Base-by-base conservation (phyloP, 495 filamentous ascomycete genomes). In the Paragyromitra xinjiangensis region DNA sequence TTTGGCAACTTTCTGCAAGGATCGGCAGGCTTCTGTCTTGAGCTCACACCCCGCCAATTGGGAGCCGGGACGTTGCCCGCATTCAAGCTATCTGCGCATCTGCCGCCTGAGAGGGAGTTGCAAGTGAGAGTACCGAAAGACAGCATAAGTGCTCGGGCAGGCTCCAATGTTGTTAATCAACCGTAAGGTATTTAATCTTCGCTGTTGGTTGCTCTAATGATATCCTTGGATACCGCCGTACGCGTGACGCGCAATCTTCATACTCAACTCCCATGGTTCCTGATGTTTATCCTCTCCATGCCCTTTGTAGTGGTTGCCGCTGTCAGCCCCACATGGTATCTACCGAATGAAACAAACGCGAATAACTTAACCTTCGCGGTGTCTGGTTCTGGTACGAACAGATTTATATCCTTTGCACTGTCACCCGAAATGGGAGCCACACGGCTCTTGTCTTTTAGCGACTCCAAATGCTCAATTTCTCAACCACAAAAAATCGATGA, bases 311-410 rank as follows among this genome's bases (percentile, higher is more conserved):
- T 26, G 22, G 48, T 8, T 2, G 51, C 51, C 9, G 19, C 42
- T 61, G 24, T 51, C 37, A 22, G 39, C 39, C 37, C 39, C 26
- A 26, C 19, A 19, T 92, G 90, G 90, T 80, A 90, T 82, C 80
- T 88, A 12, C 90, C 90, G 1, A 86, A 85, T 39, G 80, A 85
- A 7, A 88, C 87, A 14, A 81, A 81, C 50, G 86, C 90, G 82
- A 92, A 91, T 79, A 86, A 88, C 71, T 84, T 92, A 59, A 83
- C 83, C 0, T 74, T 82, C 58, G 89, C 85, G 4, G 81, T 91
- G 64, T 83, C 83, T 67, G 85, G 86, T 37, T 80, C 83, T 4
- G 90, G 88, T 37, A 85, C 88, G 0, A 88, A 90, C 81, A 89
- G 88, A 12, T 92, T 91, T 79, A 85, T 92, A 34, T 22, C 19